Evolutionary conservation across 1,284 basidiomycete genomes (phyloP).

Genomic region (Volvariella surrecta): DNA sequence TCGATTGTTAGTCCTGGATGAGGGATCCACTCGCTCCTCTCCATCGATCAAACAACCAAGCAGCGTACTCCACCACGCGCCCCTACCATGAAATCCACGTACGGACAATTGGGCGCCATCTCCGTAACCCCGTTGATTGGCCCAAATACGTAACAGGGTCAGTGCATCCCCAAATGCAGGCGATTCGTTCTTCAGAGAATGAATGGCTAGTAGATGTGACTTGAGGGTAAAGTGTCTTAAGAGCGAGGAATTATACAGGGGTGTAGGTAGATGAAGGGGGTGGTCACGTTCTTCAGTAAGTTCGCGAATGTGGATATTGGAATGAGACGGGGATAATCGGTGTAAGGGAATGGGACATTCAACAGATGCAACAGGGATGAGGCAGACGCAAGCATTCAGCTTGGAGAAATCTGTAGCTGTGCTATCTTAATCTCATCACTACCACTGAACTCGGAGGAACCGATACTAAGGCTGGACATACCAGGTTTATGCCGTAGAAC

Average conservation of each 20-base stretch:
- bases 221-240: constrained; percentile 62
- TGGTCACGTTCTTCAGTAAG: constrained; percentile 15
- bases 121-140: constrained; percentile 78
- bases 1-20: constrained; percentile 26
- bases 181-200: constrained; percentile 53
- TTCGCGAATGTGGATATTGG: constrained; percentile 50
- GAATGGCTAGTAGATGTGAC: constrained; percentile 60
- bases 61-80: constrained; percentile 63
- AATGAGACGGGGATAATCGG: constrained; percentile 70
- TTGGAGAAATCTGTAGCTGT: constrained; percentile 57
- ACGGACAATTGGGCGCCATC: constrained; percentile 46
- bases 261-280: constrained; percentile 38
- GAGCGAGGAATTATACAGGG: constrained; percentile 75
- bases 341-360: constrained; percentile 52
- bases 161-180: constrained; percentile 72
- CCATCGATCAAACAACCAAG: constrained; percentile 69
- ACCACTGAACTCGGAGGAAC: constrained; percentile 1
- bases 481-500: constrained; percentile 53
- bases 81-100: constrained; percentile 59
- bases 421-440: constrained; percentile 31
- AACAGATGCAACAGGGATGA: constrained; percentile 62
- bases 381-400: constrained; percentile 60
- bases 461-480: constrained; percentile 19
- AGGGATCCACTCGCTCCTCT: constrained; percentile 37
- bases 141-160: constrained; percentile 83